Percentiles rank a stretch among this genome's conserved stretches.
Conservation (phyloP, 2,329 filamentous ascomycete species). For the Trichoderma atrobrunneum region DNA sequence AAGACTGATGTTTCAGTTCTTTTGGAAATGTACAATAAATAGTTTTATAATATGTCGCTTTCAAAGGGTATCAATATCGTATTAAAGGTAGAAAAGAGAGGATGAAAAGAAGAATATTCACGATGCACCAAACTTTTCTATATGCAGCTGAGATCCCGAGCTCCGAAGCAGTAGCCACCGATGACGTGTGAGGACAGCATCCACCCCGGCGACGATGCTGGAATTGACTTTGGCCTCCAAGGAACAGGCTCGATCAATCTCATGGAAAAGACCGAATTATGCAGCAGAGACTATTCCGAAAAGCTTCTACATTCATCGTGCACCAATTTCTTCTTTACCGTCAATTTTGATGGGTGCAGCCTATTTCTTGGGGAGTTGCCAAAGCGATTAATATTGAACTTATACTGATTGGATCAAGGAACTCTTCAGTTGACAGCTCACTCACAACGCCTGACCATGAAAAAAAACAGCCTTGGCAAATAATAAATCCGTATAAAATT, state of each 20-base stretch:
- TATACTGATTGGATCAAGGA: background rate
- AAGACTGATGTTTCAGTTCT: background rate
- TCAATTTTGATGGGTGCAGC: background rate
- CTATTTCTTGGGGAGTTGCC: background rate
- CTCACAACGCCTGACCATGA: background rate
- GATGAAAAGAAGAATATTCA: background rate
- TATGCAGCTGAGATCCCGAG: constrained; percentile 11
- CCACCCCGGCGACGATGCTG: background rate
- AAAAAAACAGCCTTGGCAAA: background rate
- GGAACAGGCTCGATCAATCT: background rate
- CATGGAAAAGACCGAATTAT: background rate
- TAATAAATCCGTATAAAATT: background rate
- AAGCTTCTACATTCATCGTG: background rate
- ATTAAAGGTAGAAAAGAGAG: background rate
- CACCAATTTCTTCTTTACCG: too few relatives aligned
- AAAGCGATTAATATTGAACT: background rate
- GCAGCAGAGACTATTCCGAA: background rate
- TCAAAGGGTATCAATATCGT: background rate
- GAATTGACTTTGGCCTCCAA: background rate
- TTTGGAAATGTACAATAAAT: background rate
- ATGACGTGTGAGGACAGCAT: constrained; percentile 7
- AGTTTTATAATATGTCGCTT: background rate
- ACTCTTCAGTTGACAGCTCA: background rate
- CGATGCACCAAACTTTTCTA: background rate
- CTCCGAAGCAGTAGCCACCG: background rate